Evolutionary conservation across 2,329 filamentous ascomycete genomes (phyloP).

Genomic region (Raffaelea arxii): DNA sequence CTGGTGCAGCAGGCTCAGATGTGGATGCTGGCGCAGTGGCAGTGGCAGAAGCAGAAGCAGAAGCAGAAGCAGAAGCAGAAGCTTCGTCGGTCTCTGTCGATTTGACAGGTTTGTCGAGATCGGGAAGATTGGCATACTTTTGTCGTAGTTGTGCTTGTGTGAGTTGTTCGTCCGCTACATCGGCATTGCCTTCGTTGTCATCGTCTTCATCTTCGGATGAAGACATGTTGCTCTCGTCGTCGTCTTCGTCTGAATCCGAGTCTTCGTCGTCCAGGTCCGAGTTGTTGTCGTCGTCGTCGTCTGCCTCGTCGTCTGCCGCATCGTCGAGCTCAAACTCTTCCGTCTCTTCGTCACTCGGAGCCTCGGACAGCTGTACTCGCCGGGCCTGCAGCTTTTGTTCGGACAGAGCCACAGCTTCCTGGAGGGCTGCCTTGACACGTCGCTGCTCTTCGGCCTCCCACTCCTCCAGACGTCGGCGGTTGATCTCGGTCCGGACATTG

Average conservation of each 20-base stretch:
- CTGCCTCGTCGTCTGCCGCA: slow-evolving; percentile 28
- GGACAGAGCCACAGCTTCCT: slow-evolving; percentile 62
- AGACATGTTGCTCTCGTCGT: slow-evolving; percentile 49
- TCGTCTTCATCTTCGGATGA: slow-evolving; percentile 41
- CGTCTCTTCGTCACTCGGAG: slow-evolving; percentile 32
- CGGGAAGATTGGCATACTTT: slow-evolving; percentile 59
- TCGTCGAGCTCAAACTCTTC: slow-evolving; percentile 35
- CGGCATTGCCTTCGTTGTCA: slow-evolving; percentile 43
- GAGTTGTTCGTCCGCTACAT: slow-evolving; percentile 50
- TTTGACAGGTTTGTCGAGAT: slow-evolving; percentile 22
- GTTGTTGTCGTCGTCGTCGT: slow-evolving; percentile 9
- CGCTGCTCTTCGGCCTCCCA: slow-evolving; percentile 58
- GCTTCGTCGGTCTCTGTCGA: slow-evolving; percentile 15
- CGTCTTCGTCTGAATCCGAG: slow-evolving; percentile 30
- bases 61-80: too few relatives aligned
- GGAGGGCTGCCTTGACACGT: slow-evolving; percentile 58
- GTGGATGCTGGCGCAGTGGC: slow-evolving; percentile 15
- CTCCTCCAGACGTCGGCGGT: slow-evolving; percentile 46
- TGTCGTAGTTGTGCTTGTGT: slow-evolving; percentile 58
- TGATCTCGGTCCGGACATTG: slow-evolving; percentile 52
- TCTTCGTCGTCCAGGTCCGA: slow-evolving; percentile 26
- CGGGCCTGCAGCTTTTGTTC: slow-evolving; percentile 58
- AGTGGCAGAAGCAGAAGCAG: too few relatives aligned
- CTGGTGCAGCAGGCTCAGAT: slow-evolving; percentile 12
- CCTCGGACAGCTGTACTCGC: slow-evolving; percentile 41